Evolutionary conservation across 371 early-diverging fungal genomes (phyloP).

Genomic region (Mortierella polycephala): DNA sequence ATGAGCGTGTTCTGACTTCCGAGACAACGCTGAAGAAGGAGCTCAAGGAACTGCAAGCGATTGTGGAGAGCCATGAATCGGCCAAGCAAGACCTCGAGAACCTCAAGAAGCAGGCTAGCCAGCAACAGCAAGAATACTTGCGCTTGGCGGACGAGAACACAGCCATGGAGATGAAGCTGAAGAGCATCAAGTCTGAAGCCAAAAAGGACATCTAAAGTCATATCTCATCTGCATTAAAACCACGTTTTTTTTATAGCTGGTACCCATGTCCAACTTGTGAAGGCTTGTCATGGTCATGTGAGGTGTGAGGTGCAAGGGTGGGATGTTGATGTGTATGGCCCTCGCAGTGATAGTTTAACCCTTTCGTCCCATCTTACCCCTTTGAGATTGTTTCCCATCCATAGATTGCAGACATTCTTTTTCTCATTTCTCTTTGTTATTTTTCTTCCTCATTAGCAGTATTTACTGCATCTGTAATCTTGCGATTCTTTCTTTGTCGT

Average conservation of each 20-base stretch:
- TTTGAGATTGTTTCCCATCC: no score
- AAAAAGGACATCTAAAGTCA: constrained; percentile 31
- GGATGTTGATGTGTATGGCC: no score
- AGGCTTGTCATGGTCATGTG: no score
- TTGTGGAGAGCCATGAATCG: constrained; percentile 63
- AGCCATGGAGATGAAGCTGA: constrained; percentile 64
- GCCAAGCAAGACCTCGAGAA: constrained; percentile 73
- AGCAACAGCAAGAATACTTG: constrained; percentile 79
- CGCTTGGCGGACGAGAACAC: constrained; percentile 78
- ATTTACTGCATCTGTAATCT: no score
- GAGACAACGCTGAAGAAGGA: constrained; percentile 45
- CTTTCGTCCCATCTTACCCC: no score
- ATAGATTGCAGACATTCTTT: no score
- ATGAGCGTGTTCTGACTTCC: constrained; percentile 41
- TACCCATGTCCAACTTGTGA: no score
- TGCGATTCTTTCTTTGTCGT: no score
- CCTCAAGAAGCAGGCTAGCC: constrained; percentile 81
- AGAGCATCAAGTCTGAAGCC: constrained; percentile 33
- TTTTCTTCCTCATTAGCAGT: no score
- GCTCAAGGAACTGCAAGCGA: constrained; percentile 58
- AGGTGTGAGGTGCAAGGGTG: no score
- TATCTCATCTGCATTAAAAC: background rate
- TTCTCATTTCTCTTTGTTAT: no score
- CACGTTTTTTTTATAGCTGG: background rate
- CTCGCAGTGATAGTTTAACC: no score